Percentiles rank a stretch among this genome's conserved stretches.
Conservation (phyloP, 768 basidiomycete genomes). For the Plicaturopsis crispa region DNA sequence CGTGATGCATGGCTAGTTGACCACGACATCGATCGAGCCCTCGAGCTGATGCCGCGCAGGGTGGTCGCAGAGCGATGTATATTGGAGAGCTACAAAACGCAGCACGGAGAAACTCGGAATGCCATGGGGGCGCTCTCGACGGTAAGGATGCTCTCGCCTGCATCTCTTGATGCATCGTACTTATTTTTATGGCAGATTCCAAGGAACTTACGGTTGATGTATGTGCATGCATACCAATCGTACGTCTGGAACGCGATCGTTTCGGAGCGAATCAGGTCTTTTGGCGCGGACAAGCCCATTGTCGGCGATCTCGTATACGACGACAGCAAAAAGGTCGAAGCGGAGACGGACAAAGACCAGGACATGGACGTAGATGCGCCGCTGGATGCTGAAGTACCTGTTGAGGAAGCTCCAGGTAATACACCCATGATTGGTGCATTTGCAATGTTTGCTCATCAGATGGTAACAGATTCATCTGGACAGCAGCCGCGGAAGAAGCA, state of each 20-base stretch:
- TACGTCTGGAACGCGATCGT: slow-evolving; percentile 98
- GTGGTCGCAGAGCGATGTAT: slow-evolving; percentile 92
- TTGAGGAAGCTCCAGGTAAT: slow-evolving; percentile 27
- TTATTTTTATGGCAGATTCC: slow-evolving; percentile 61
- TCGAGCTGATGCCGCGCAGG: slow-evolving; percentile 81
- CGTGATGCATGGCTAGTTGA: slow-evolving; percentile 88
- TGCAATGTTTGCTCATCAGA: neutral
- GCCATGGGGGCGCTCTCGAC: slow-evolving; percentile 84
- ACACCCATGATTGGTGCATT: slow-evolving; percentile 6
- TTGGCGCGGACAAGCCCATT: slow-evolving; percentile 67
- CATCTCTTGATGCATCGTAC: neutral
- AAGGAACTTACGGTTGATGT: slow-evolving; percentile 91
- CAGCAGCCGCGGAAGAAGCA: slow-evolving; percentile 31
- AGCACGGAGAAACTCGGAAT: slow-evolving; percentile 70
- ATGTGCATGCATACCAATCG: slow-evolving; percentile 97
- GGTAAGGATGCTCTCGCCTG: slow-evolving; percentile 30
- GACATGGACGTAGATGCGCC: slow-evolving; percentile 24
- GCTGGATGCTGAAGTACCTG: slow-evolving; percentile 25
- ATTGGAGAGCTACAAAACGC: slow-evolving; percentile 82
- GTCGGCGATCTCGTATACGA: slow-evolving; percentile 91
- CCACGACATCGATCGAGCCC: slow-evolving; percentile 69
- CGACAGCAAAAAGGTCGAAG: slow-evolving; percentile 11
- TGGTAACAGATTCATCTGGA: neutral
- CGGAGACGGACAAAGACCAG: slow-evolving; percentile 22
- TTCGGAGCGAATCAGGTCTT: slow-evolving; percentile 81